A percentile compares a stretch with the other conserved stretches of the same genome.
Evolutionary conservation across 2,329 filamentous ascomycete species (phyloP).

Genomic region (Gnomoniopsis sp.): DNA sequence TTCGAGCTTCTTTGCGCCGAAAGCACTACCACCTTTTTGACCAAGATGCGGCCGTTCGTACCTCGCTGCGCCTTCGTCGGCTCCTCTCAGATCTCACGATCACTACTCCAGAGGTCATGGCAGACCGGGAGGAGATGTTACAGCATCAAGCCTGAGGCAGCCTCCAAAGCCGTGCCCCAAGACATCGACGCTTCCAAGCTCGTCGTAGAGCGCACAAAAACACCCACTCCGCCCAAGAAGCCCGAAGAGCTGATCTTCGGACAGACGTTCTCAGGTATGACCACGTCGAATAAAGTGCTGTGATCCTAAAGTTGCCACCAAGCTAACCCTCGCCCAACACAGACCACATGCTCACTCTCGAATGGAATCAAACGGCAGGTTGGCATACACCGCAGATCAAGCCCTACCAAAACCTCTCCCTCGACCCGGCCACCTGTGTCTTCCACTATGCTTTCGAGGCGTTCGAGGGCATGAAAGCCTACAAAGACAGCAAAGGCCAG

Average conservation of each 20-base stretch:
- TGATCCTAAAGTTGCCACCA: neutral
- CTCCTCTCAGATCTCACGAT: constrained; percentile 28
- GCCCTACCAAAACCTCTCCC: constrained; percentile 94
- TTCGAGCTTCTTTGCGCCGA: neutral
- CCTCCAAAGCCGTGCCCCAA: constrained; percentile 51
- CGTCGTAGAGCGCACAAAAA: constrained; percentile 67
- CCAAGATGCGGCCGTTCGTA: constrained; percentile 45
- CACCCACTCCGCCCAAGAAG: constrained; percentile 70
- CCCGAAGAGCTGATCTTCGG: constrained; percentile 87
- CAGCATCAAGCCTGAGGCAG: constrained; percentile 51
- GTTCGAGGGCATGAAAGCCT: constrained; percentile 99
- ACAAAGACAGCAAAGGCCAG: constrained; percentile 77
- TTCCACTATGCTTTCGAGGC: constrained; percentile 98
- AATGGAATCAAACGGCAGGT: constrained; percentile 84
- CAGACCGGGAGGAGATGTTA: constrained; percentile 40
- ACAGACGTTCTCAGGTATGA: constrained; percentile 78
- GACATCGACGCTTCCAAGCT: constrained; percentile 78
- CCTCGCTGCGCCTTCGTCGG: constrained; percentile 36
- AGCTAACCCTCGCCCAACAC: constrained; percentile 8
- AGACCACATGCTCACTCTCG: constrained; percentile 97
- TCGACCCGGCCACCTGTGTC: constrained; percentile 94
- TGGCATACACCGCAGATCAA: constrained; percentile 82
- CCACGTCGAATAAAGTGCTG: neutral
- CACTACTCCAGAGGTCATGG: constrained; percentile 28
- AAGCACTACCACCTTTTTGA: neutral